These are phyloP conservation scores for Boletus sensibilis DNA, from an alignment of 768 basidiomycete species.

Conservation along the genomic window DNA sequence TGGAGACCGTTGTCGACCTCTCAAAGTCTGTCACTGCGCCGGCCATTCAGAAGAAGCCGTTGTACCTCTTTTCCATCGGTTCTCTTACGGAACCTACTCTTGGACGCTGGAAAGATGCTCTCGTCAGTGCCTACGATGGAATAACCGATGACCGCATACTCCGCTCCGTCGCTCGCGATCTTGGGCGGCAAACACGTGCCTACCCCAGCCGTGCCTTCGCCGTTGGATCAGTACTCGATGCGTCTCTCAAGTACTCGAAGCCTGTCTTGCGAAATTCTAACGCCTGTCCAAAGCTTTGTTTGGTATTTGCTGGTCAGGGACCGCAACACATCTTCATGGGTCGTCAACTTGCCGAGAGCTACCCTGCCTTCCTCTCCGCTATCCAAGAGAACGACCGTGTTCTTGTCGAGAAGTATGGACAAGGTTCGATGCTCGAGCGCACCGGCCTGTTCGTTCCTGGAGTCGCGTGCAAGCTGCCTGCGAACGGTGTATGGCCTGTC, in stretches of 20 bases:
- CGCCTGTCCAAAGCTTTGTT: conserved; percentile 32
- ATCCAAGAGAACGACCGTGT: conserved; percentile 35
- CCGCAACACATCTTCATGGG: conserved; percentile 38
- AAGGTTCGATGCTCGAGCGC: conserved; percentile 33
- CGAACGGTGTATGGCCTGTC: conserved; percentile 33
- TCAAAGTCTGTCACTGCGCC: background rate
- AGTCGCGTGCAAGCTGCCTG: conserved; percentile 19
- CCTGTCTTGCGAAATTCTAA: conserved; percentile 25
- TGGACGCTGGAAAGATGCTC: conserved; percentile 26
- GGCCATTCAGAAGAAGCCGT: conserved; percentile 6
- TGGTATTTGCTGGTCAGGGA: conserved; percentile 38
- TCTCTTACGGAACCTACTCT: conserved; percentile 29
- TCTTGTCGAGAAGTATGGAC: conserved; percentile 27
- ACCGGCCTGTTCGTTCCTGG: conserved; percentile 36
- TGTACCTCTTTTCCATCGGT: conserved; percentile 29
- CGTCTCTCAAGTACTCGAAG: conserved; percentile 30
- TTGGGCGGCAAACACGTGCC: conserved; percentile 31
- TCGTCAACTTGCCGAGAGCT: conserved; percentile 34
- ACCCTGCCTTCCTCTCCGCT: conserved; percentile 31
- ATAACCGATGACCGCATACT: conserved; percentile 23
- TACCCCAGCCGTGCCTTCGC: conserved; percentile 29
- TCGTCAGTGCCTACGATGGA: conserved; percentile 14
- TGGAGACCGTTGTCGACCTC: conserved; percentile 16
- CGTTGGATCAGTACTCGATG: conserved; percentile 22
- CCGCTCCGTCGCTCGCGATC: conserved; percentile 29